Base-by-base conservation (phyloP, 768 basidiomycete genomes). In the Panaeolus cyanescens region DNA sequence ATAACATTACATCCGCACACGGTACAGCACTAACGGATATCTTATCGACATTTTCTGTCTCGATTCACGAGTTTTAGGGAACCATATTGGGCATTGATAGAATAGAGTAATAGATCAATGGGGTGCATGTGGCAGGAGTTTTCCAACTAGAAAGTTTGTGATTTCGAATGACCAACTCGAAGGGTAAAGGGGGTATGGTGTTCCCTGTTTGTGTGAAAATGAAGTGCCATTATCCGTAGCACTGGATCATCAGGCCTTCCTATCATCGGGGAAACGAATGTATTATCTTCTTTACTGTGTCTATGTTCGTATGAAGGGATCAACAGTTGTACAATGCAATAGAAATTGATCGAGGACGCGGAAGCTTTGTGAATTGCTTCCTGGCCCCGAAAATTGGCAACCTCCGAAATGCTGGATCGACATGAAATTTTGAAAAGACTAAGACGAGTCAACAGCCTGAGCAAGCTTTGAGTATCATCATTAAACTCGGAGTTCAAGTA, bases 321-420 rank as follows among this genome's bases (percentile, higher is more conserved):
- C 2, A 19, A 28, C 25, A 30, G 40, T 19, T 42, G 19, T 10
- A 22, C 40, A 30, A 30, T 15, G 45, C 28, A 50, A 50, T 50
- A 50, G 45, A 28, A 50, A 50, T 50, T 50, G 45, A 50, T 50
- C 45, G 45, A 50, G 45, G 45, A 50, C 25, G 9, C 45, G 45
- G 45, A 50, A 50, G 45, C 45, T 50, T 50, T 50, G 10, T 28
- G 25, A 28, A 50, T 28, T 30, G 45, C 45, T 50, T 30, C 45
- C 45, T 50, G 6, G 45, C 12, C 22, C 45, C 28, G 25, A 50
- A 50, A 50, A 28, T 28, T 30, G 45, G 45, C 45, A 50, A 13
- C 25, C 39, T 25, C 15, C 28, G 22, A 13, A 50, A 42, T 13
- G 40, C 7, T 42, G 10, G 40, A 42, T 42, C 40, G 19, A 50